Base-by-base conservation (phyloP, 2,329 filamentous ascomycete species). In the Penicillium verrucosum region DNA sequence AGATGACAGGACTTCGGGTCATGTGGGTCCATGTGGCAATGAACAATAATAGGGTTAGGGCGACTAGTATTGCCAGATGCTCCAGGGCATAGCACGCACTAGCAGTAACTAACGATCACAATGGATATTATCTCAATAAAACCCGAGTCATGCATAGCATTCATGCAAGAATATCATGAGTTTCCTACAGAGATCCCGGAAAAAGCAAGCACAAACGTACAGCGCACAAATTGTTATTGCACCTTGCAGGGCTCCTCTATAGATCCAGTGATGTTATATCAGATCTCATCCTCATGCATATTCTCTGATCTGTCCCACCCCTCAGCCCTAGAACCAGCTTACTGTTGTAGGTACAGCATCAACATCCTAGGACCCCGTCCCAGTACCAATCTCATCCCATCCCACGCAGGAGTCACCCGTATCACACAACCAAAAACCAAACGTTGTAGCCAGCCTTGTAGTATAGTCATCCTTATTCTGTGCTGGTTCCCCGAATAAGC, bases 241-340 rank as follows among this genome's bases (percentile, higher is more conserved):
- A 37, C 29, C 40, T 36, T 52, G 32, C 40, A 47, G 41, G 4
- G 21, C n/a, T 27, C 11, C 10, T 43, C 4, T 8, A 36, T 51
- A 51, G 29, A 18, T 45, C 41, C 21, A 46, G 34, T n/a, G 50
- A 58, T 54, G 18, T 18, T 18, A 59, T 57, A 54, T 61, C 59
- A 61, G 41, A 59, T 59, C 36, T 23, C 36, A 58, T 58, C 47
- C 45, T 41, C 46, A 54, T 56, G 56, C 55, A 55, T 52, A 25
- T 34, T 41, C 57, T 30, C 49, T 55, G 49, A 51, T 32, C 40
- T n/a, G 41, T 29, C n/a, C 9, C 8, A 37, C 45, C 36, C 4
- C 49, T 55, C 56, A 58, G 54, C 42, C 51, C 7, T 30, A 47
- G 42, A 40, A 25, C 6, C 51, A 53, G 36, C 42, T 47, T 23